Evolutionary conservation across 139 green algal genomes (phyloP).

Genomic region (Parachlorella kessleri): DNA sequence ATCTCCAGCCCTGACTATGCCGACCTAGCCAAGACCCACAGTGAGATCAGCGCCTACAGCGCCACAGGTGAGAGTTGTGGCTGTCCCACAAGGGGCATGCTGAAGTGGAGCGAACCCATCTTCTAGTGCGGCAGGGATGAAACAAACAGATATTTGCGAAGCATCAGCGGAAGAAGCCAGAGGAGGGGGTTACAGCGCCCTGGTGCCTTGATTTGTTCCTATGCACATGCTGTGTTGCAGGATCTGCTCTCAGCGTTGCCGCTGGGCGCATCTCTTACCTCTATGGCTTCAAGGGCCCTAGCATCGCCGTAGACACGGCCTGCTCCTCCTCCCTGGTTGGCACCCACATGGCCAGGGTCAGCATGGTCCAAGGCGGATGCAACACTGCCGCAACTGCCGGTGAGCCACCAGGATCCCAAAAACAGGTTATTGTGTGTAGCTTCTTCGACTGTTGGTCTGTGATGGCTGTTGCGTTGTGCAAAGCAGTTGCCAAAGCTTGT

Average conservation of each 20-base stretch:
- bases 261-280: constrained; percentile 81
- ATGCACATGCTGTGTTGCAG: background rate
- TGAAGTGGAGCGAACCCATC: no score
- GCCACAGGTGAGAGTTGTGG: constrained; percentile 31
- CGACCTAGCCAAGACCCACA: constrained; percentile 7
- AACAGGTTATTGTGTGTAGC: no score
- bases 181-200: constrained; percentile 63
- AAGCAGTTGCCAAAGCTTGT: no score
- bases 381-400: background rate
- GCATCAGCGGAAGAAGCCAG: constrained; percentile 67
- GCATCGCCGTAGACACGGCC: constrained; percentile 28
- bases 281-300: constrained; percentile 61
- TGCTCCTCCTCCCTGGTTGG: constrained; percentile 81
- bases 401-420: background rate
- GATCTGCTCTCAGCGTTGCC: constrained; percentile 62
- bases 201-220: background rate
- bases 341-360: constrained; percentile 60
- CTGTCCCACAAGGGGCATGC: no score
- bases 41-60: constrained; percentile 17
- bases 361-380: constrained; percentile 23
- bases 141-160: no score
- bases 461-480: no score
- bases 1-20: constrained; percentile 32
- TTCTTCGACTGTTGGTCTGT: no score
- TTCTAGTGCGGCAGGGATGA: no score